phyloP scores from a whole-genome alignment of 176 grass and related monocot genomes.

The Oryza rufipogon region DNA sequence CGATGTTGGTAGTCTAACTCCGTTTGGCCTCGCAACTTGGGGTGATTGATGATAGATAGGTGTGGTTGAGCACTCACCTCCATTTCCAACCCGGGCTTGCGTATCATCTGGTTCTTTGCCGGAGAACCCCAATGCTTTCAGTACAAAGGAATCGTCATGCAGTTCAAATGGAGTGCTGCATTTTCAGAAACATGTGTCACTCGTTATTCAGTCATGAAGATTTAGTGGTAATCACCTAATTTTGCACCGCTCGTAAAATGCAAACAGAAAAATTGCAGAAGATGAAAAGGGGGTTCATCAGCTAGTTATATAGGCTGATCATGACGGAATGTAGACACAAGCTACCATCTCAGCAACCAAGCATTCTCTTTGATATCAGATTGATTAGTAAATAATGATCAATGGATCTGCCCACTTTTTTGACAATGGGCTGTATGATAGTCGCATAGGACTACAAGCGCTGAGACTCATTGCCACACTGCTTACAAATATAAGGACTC shows the following conservation, averaged over 20 bases:
- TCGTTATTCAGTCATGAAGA: not conserved
- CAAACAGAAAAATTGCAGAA: not conserved
- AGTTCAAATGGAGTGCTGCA: slow-evolving; percentile 93
- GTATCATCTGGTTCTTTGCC: slow-evolving; percentile 59
- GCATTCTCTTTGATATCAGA: slow-evolving; percentile 11
- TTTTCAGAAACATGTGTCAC: slow-evolving; percentile 47
- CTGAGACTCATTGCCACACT: not conserved
- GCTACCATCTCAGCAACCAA: not conserved
- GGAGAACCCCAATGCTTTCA: slow-evolving; percentile 90
- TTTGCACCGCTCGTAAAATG: not conserved
- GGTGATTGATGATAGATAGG: slow-evolving; percentile 45
- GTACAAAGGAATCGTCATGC: slow-evolving; percentile 89
- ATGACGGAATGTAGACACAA: slow-evolving; percentile 20
- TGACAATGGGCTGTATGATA: not conserved
- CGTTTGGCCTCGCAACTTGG: slow-evolving; percentile 49
- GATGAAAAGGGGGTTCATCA: not conserved
- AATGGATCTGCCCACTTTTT: not conserved
- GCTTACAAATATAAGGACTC: not conserved
- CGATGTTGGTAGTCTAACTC: slow-evolving; percentile 42
- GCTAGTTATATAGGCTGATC: slow-evolving; percentile 9
- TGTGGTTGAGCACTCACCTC: slow-evolving; percentile 66
- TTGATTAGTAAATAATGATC: not conserved
- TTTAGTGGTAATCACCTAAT: not conserved
- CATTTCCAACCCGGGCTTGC: slow-evolving; percentile 47
- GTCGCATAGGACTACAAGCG: slow-evolving; percentile 15